Base-by-base conservation (phyloP, 176 grass and related monocot species). In the Oryza coarctata region DNA sequence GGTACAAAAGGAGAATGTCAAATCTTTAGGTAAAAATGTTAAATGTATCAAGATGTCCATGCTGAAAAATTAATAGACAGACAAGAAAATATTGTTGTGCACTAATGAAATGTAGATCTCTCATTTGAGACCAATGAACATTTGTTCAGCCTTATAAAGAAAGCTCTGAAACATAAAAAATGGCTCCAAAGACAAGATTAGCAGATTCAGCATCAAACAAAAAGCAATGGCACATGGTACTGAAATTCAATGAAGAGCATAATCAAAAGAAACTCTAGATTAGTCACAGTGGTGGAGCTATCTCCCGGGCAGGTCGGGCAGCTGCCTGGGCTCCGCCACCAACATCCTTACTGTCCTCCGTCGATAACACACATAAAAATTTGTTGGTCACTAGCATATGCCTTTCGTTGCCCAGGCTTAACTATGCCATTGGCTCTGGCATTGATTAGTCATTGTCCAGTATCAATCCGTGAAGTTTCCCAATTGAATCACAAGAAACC, bases 101-200 rank as follows among this genome's bases (percentile, higher is more conserved):
- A 81, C 7, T 28, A 44, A 7, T 75, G 13, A 76, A 80, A 65
- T 57, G 58, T 44, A 64, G 25, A 9, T 81, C 63, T 85, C 40
- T 64, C 25, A 33, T 74, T 55, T 20, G 5, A 55, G n/a, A 60
- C 55, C n/a, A 60, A 60, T 60, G 2, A 11, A 22, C 55, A 23
- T 60, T 60, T 25, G 7, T 60, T 60, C 55, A 60, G 22, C 20
- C 25, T 25, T 10, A 5, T 25, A 25, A 60, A 60, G 55, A 60
- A 60, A 25, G 22, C 55, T 25, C 1, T 60, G 7, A 25, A 25
- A 60, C n/a, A 60, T 3, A 10, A 60, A 25, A 60, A 9, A 60
- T 60, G n/a, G 55, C n/a, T 58, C 55, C 55, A 23, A 11, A 25
- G n/a, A 60, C 6, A 60, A 25, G 9, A 22, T 60, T 60, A 60